Conservation (phyloP, 2,329 filamentous ascomycete genomes). For the Fusarium annulatum region DNA sequence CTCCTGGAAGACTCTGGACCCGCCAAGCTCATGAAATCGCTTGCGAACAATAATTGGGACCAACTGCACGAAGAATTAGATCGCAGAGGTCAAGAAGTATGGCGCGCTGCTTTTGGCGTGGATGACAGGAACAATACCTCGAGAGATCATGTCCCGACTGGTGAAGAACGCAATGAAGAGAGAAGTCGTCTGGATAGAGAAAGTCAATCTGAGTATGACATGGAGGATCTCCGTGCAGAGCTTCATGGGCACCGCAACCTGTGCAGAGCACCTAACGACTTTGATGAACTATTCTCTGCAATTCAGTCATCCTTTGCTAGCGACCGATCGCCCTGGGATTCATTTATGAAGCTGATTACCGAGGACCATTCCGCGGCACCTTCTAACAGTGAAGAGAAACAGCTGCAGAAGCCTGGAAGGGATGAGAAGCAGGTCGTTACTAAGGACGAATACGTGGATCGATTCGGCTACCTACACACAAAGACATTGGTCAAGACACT, state of each 20-base stretch:
- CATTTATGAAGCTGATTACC: slow-evolving; percentile 52
- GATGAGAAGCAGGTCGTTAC: slow-evolving; percentile 49
- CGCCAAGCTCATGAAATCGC: slow-evolving; percentile 20
- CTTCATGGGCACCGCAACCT: slow-evolving; percentile 2
- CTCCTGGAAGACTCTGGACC: slow-evolving; percentile 51
- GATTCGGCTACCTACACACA: slow-evolving; percentile 56
- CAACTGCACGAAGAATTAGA: slow-evolving; percentile 48
- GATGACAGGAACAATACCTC: slow-evolving; percentile 20
- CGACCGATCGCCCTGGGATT: slow-evolving; percentile 54
- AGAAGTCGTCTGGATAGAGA: slow-evolving; percentile 3
- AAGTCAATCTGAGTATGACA: background rate
- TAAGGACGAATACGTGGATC: slow-evolving; percentile 57
- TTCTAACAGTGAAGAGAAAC: slow-evolving; percentile 8
- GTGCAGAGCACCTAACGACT: slow-evolving; percentile 46
- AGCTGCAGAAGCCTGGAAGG: slow-evolving; percentile 11
- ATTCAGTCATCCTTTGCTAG: slow-evolving; percentile 53
- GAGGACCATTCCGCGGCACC: slow-evolving; percentile 26
- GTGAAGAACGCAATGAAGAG: slow-evolving; percentile 14
- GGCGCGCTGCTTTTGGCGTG: slow-evolving; percentile 38
- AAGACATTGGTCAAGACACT: slow-evolving; percentile 55
- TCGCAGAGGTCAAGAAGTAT: slow-evolving; percentile 44
- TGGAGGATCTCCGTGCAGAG: slow-evolving; percentile 18
- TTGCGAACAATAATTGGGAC: slow-evolving; percentile 43
- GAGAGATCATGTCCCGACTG: background rate
- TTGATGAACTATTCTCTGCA: slow-evolving; percentile 56